These are phyloP conservation scores for Lenwebbia sp. DNA, from an alignment of 345 rosid species.

Conservation along the genomic window DNA sequence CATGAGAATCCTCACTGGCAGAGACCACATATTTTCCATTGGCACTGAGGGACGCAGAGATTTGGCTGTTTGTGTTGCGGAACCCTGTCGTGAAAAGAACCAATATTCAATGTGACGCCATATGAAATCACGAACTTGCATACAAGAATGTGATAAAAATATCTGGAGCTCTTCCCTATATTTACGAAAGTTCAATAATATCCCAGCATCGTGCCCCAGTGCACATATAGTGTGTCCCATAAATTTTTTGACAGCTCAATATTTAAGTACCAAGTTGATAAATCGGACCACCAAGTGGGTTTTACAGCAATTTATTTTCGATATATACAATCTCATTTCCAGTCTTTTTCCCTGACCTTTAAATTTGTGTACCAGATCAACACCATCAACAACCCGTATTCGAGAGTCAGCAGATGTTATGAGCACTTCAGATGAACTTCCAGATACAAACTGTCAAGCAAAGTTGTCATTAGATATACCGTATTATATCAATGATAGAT, in stretches of 20 bases:
- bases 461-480: background rate
- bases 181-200: background rate
- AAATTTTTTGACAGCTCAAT: background rate
- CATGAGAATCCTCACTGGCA: conserved; percentile 94
- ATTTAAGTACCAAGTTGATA: background rate
- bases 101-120: background rate
- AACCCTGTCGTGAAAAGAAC: conserved; percentile 46
- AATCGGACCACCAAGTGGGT: background rate
- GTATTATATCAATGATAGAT: background rate
- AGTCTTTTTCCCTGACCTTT: conserved; percentile 45
- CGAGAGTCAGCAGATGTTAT: conserved; percentile 93
- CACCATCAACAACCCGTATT: conserved; percentile 70
- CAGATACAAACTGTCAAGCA: conserved; percentile 61
- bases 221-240: background rate
- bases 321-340: background rate
- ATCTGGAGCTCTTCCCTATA: background rate
- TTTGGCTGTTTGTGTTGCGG: conserved; percentile 83
- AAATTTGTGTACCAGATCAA: conserved; percentile 75
- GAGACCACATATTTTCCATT: conserved; percentile 83
- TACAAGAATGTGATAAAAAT: background rate
- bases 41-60: conserved; percentile 72
- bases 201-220: background rate
- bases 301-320: background rate
- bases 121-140: background rate
- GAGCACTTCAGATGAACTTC: conserved; percentile 90